Evolutionary conservation across 352 stramenopile genomes (phyloP).

Genomic region (Aphanomyces stellatus): DNA sequence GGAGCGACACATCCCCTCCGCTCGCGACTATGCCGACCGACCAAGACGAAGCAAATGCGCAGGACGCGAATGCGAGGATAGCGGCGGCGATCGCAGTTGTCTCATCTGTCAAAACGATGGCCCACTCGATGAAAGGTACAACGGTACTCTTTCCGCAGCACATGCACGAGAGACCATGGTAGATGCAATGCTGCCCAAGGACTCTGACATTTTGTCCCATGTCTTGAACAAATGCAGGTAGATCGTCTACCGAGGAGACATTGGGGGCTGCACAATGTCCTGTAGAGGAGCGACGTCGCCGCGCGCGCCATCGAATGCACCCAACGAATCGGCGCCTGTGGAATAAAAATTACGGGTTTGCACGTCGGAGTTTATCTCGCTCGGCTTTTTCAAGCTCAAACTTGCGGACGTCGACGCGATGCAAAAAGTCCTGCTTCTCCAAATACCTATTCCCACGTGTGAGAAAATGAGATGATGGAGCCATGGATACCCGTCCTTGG

Average conservation of each 20-base stretch:
- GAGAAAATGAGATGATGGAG: not conserved
- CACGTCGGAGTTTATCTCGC: constrained; percentile 40
- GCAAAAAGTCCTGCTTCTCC: constrained; percentile 94
- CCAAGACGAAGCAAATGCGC: not conserved
- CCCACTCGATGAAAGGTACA: not conserved
- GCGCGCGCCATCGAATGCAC: not conserved
- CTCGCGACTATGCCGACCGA: not conserved
- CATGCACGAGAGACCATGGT: too few relatives aligned
- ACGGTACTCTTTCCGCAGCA: too few relatives aligned
- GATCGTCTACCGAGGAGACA: not conserved
- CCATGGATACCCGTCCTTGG: constrained; percentile 77
- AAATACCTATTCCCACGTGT: constrained; percentile 53
- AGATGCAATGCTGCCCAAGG: not conserved
- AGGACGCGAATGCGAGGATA: not conserved
- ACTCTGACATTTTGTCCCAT: too few relatives aligned
- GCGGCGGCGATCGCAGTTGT: not conserved
- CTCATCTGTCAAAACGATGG: not conserved
- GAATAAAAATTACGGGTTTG: constrained; percentile 15
- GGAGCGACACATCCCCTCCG: not conserved
- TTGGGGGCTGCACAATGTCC: not conserved
- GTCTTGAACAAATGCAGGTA: not conserved
- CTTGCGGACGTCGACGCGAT: constrained; percentile 77
- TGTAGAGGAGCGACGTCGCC: not conserved
- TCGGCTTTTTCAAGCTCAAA: constrained; percentile 88
- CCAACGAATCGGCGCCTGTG: too few relatives aligned